phyloP scores from a whole-genome alignment of 2,329 filamentous ascomycete species.

The Pseudocercospora fuligena region DNA sequence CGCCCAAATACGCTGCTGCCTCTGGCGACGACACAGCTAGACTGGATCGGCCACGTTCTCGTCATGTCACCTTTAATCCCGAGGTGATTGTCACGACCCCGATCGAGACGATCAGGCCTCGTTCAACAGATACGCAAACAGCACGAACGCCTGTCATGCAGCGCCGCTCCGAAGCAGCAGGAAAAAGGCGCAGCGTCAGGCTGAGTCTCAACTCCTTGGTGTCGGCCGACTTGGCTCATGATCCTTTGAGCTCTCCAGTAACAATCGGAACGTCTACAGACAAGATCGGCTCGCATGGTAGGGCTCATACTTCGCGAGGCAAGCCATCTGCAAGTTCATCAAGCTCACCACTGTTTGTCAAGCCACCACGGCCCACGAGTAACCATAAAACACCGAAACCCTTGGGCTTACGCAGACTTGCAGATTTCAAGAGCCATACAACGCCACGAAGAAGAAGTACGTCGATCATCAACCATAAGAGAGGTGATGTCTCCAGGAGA shows the following conservation, averaged over 20 bases:
- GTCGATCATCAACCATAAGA: constrained; percentile 14
- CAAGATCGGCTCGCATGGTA: neutral
- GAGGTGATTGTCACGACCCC: constrained; percentile 16
- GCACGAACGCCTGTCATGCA: neutral
- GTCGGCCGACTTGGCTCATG: neutral
- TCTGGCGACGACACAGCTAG: neutral
- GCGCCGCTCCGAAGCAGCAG: neutral
- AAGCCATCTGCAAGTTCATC: neutral
- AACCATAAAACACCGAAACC: constrained; percentile 20
- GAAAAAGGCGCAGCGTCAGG: neutral
- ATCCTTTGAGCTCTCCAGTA: constrained; percentile 3
- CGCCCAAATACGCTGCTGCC: neutral
- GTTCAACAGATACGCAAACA: neutral
- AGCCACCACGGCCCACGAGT: constrained; percentile 11
- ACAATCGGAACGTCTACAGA: neutral
- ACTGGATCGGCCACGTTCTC: neutral
- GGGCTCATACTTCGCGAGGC: neutral
- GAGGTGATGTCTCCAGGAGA: neutral
- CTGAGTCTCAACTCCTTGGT: neutral
- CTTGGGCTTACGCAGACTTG: constrained; percentile 14
- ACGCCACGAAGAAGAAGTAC: constrained; percentile 14
- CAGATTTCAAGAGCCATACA: constrained; percentile 17
- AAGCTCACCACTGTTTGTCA: constrained; percentile 16
- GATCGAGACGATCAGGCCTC: neutral
- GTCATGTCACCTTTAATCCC: constrained; percentile 21